Evolutionary conservation across 202 grass and related monocot species (phyloP).

Genomic region (Schoenoplectus triqueter): DNA sequence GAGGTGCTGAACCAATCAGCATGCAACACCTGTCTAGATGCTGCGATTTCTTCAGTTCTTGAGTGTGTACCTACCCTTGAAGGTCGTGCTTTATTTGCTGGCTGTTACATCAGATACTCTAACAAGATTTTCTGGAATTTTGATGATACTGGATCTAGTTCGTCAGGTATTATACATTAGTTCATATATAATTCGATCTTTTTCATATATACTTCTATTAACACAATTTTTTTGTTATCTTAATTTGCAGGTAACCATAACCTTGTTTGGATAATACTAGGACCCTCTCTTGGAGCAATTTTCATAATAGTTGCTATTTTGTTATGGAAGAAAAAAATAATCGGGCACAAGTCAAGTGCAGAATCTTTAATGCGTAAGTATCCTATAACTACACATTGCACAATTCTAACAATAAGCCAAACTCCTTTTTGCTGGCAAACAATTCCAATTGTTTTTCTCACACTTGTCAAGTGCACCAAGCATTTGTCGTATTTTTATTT

Average conservation of each 20-base stretch:
- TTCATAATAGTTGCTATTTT: constrained; percentile 54
- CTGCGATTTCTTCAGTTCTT: constrained; percentile 47
- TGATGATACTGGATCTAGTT: constrained; percentile 33
- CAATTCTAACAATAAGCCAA: background rate
- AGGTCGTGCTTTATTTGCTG: constrained; percentile 64
- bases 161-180: constrained; percentile 53
- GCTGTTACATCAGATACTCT: constrained; percentile 79
- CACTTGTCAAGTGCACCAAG: background rate
- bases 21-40: constrained; percentile 64
- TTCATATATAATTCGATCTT: background rate
- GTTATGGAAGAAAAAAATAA: constrained; percentile 52
- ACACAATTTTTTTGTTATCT: background rate
- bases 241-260: constrained; percentile 49
- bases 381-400: background rate
- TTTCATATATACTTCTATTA: background rate
- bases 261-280: constrained; percentile 63
- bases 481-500: background rate
- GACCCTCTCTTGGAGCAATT: constrained; percentile 57
- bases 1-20: constrained; percentile 52
- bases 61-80: constrained; percentile 59
- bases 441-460: background rate
- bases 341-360: constrained; percentile 31
- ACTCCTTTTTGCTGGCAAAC: background rate
- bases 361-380: constrained; percentile 68
- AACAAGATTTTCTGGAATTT: constrained; percentile 65